Evolutionary conservation across 495 filamentous ascomycete genomes (phyloP).

Genomic region (Penicillium waksmanii): DNA sequence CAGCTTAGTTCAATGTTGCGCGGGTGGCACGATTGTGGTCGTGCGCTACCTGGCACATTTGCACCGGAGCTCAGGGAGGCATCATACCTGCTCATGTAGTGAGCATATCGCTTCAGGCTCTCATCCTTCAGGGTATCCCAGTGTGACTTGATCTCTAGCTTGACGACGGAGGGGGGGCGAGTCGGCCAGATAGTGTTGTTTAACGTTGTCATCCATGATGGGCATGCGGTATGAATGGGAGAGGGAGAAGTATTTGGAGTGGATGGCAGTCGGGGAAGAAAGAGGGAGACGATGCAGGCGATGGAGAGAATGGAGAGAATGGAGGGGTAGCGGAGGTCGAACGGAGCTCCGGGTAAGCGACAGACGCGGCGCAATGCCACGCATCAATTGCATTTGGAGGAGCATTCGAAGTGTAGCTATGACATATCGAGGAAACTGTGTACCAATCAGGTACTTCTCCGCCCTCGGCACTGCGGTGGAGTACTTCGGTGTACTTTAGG

Average conservation of each 20-base stretch:
- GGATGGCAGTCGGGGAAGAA: slow-evolving; percentile 19
- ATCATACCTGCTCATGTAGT: slow-evolving; percentile 81
- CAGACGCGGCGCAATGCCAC: slow-evolving; percentile 38
- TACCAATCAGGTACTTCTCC: slow-evolving; percentile 21
- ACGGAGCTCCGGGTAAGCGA: slow-evolving; percentile 38
- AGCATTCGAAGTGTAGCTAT: slow-evolving; percentile 22
- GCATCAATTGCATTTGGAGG: slow-evolving; percentile 30
- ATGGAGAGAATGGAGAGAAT: slow-evolving; percentile 20
- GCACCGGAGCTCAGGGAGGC: background rate
- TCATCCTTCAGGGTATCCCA: slow-evolving; percentile 80
- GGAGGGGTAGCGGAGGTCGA: slow-evolving; percentile 34
- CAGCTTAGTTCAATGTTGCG: slow-evolving; percentile 10
- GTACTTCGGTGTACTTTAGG: slow-evolving; percentile 8
- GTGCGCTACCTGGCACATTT: background rate
- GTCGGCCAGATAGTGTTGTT: slow-evolving; percentile 81
- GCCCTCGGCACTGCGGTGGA: slow-evolving; percentile 13
- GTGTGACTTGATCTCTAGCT: slow-evolving; percentile 84
- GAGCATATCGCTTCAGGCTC: slow-evolving; percentile 78
- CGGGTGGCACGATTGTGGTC: background rate
- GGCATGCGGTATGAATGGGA: slow-evolving; percentile 17
- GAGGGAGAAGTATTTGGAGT: slow-evolving; percentile 20
- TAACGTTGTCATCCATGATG: slow-evolving; percentile 47
- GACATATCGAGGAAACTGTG: slow-evolving; percentile 22
- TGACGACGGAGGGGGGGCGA: slow-evolving; percentile 85
- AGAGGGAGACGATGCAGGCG: slow-evolving; percentile 17